Base-by-base conservation (phyloP, 176 grass and related monocot species). In the Aegilops longissima region DNA sequence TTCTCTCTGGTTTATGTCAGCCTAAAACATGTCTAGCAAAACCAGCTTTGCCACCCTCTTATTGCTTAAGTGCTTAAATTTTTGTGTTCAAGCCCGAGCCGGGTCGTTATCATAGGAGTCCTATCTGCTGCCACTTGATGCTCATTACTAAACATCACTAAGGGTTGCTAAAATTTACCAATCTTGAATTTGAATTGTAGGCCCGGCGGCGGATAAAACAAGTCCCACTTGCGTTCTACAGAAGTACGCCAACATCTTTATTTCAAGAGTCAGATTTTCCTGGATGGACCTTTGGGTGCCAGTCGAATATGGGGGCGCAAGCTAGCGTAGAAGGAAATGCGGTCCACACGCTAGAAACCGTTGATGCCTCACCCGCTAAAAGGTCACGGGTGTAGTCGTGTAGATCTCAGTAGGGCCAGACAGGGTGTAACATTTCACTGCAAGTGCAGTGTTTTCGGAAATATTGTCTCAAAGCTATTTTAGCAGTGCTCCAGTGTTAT, bases 191-290 rank as follows among this genome's bases (percentile, higher is more conserved):
- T 73, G 17, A 82, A 81, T 91, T 96, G 92, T 86, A 98, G 94
- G 88, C 88, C 30, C 79, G 94, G 35, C 83, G 92, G 38, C 83
- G 96, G 77, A 93, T 98, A 96, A 98, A 96, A 87, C 97, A 96
- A 83, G 92, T 96, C 54, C 93, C 96, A 27, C 88, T 98, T 85
- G 97, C 96, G 78, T 98, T 96, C 89, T 98, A 94, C 85, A 94
- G 83, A 88, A 84, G 76, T 80, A 93, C 92, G 20, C 94, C 97
- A 63, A 86, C 65, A 52, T 90, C 90, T 5, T 82, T 98, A 70
- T 96, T 94, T 67, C 85, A 82, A 54, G 87, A 84, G 42, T 86
- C 97, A 21, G 97, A 94, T 85, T 98, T 98, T 84, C 92, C 97
- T 63, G 94, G 94, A 84, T 98, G 94, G 97, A 91, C 82, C 66